These are phyloP conservation scores for Alnus rubra DNA, from an alignment of 306 rosid species.

Conservation along the genomic window DNA sequence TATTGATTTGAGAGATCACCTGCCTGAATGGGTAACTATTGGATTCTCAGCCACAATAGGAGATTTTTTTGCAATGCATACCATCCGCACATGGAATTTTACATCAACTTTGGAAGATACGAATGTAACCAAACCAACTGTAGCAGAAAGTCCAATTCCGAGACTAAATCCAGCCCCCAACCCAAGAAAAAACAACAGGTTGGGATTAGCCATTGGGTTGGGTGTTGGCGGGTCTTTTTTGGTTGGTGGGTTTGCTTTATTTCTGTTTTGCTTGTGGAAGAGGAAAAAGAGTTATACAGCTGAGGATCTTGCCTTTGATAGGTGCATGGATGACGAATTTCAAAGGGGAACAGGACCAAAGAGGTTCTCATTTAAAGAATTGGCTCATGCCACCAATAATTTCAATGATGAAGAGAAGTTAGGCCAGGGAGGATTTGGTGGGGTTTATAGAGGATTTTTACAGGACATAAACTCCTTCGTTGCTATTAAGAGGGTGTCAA, in stretches of 20 bases:
- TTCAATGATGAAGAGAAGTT: neutral
- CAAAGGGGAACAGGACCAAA: neutral
- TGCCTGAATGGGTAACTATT: slow-evolving; percentile 33
- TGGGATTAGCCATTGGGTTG: neutral
- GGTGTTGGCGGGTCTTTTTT: neutral
- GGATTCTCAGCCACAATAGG: slow-evolving; percentile 32
- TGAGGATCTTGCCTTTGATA: neutral
- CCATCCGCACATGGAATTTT: neutral
- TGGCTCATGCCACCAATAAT: neutral
- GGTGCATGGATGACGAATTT: neutral
- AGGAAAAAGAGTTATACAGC: neutral
- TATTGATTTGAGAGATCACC: slow-evolving; percentile 18
- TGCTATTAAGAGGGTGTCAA: neutral
- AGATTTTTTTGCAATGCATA: neutral
- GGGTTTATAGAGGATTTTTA: neutral
- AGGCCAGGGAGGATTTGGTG: neutral
- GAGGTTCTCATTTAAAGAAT: neutral
- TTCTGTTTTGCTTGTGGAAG: neutral
- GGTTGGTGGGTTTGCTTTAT: neutral
- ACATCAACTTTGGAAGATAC: neutral
- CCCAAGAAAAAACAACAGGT: neutral
- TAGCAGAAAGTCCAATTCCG: too few relatives aligned
- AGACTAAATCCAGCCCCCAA: too few relatives aligned
- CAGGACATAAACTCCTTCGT: neutral
- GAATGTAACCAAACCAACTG: too few relatives aligned